Evolutionary conservation across 2,329 filamentous ascomycete species (phyloP).

Genomic region (Cercospora sesami): DNA sequence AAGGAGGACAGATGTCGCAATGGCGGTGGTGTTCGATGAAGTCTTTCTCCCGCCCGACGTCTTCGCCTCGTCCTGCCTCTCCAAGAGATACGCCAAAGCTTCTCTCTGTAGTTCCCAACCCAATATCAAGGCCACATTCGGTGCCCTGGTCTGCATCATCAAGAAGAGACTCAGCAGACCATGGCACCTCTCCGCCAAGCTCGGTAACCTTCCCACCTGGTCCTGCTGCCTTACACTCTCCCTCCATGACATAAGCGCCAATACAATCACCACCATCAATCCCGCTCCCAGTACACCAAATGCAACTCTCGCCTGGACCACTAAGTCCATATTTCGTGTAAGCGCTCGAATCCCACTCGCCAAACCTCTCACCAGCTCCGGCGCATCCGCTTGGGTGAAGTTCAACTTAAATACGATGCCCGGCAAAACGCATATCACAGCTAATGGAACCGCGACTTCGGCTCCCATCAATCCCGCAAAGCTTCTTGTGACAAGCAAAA

Average conservation of each 20-base stretch:
- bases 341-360: slow-evolving; percentile 37
- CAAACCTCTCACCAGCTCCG: slow-evolving; percentile 62
- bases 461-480: slow-evolving; percentile 33
- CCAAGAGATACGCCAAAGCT: slow-evolving; percentile 32
- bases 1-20: slow-evolving; percentile 70
- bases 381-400: slow-evolving; percentile 84
- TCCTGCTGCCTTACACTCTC: slow-evolving; percentile 11
- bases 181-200: slow-evolving; percentile 50
- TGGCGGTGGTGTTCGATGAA: slow-evolving; percentile 11
- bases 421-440: slow-evolving; percentile 50
- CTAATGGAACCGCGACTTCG: slow-evolving; percentile 36
- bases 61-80: not conserved
- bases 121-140: slow-evolving; percentile 83
- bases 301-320: slow-evolving; percentile 40
- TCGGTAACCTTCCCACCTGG: slow-evolving; percentile 23
- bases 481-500: slow-evolving; percentile 43
- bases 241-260: slow-evolving; percentile 25
- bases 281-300: slow-evolving; percentile 42
- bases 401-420: slow-evolving; percentile 84
- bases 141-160: slow-evolving; percentile 79
- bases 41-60: not conserved
- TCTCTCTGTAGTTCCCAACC: slow-evolving; percentile 63
- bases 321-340: slow-evolving; percentile 36
- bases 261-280: slow-evolving; percentile 33
- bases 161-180: slow-evolving; percentile 75